Conservation (phyloP, 148 eudicot species). For the Vaccinium darrowii region DNA sequence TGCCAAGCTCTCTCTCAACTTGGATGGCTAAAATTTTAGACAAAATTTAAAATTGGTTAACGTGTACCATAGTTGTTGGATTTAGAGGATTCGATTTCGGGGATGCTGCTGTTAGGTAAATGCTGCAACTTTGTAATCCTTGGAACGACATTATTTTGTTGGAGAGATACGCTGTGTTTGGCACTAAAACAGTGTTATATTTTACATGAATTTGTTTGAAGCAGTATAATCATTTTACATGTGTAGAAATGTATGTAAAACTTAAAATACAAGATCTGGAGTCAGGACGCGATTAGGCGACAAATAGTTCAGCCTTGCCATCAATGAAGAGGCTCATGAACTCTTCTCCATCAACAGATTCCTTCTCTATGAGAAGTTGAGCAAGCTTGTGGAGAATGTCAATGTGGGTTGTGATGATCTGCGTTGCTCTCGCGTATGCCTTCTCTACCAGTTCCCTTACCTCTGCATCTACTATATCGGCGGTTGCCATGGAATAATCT, state of each 20-base stretch:
- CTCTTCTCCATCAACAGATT: slow-evolving; percentile 96
- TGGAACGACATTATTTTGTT: neutral
- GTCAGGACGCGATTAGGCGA: slow-evolving; percentile 34
- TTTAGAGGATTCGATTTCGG: neutral
- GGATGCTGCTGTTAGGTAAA: neutral
- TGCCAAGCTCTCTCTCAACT: neutral
- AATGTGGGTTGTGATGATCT: slow-evolving; percentile 76
- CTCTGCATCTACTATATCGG: slow-evolving; percentile 88
- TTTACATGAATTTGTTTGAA: neutral
- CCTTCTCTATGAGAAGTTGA: slow-evolving; percentile 88
- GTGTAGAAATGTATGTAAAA: slow-evolving; percentile 9
- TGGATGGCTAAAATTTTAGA: neutral
- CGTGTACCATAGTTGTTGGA: neutral
- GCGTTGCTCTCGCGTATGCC: slow-evolving; percentile 75
- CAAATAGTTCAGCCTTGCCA: slow-evolving; percentile 88
- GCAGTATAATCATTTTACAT: neutral
- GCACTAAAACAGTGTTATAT: neutral
- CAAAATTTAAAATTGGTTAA: neutral
- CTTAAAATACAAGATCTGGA: slow-evolving; percentile 6
- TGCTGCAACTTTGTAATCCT: neutral
- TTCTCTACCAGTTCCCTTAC: slow-evolving; percentile 87
- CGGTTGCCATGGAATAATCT: slow-evolving; percentile 99
- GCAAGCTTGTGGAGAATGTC: slow-evolving; percentile 98
- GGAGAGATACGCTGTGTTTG: neutral
- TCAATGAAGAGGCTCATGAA: slow-evolving; percentile 99